These are phyloP conservation scores for Zhuliangozyma parablackwelliae DNA, from an alignment of 1,139 yeast species.

Conservation along the genomic window DNA sequence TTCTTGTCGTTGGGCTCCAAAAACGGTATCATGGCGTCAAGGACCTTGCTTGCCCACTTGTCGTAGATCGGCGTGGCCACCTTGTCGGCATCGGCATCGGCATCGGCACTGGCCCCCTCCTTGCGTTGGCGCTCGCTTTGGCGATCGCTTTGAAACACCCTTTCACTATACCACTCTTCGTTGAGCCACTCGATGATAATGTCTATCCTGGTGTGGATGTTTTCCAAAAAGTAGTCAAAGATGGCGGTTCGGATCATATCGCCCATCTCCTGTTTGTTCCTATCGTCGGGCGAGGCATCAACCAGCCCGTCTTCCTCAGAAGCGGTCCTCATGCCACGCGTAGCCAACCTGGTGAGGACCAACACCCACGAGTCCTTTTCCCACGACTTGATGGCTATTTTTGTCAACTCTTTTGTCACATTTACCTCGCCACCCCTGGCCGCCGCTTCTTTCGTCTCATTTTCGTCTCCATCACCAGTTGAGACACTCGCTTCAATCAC, in stretches of 20 bases:
- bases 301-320: conserved; percentile 12
- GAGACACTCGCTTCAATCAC: conserved; percentile 10
- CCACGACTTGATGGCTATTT: conserved; percentile 61
- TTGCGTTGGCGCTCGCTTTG: conserved; percentile 7
- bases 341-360: conserved; percentile 70
- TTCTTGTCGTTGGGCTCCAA: conserved; percentile 77
- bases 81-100: conserved; percentile 5
- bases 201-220: conserved; percentile 70
- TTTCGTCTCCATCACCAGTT: conserved; percentile 23
- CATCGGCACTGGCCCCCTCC: conserved; percentile 7
- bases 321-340: conserved; percentile 60
- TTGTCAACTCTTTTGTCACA: conserved; percentile 38
- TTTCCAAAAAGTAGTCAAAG: conserved; percentile 68
- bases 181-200: conserved; percentile 89
- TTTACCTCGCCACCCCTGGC: conserved; percentile 3
- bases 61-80: conserved; percentile 46
- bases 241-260: conserved; percentile 65
- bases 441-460: conserved; percentile 16
- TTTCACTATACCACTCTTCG: conserved; percentile 90
- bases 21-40: conserved; percentile 81
- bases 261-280: conserved; percentile 39
- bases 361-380: conserved; percentile 72
- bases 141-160: conserved; percentile 33
- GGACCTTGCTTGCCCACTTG: conserved; percentile 65
- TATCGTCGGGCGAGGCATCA: conserved; percentile 17